Percentiles rank a stretch among this genome's conserved stretches.
Evolutionary conservation across 345 rosid genomes (phyloP).

Genomic region (Pistacia integerrima): DNA sequence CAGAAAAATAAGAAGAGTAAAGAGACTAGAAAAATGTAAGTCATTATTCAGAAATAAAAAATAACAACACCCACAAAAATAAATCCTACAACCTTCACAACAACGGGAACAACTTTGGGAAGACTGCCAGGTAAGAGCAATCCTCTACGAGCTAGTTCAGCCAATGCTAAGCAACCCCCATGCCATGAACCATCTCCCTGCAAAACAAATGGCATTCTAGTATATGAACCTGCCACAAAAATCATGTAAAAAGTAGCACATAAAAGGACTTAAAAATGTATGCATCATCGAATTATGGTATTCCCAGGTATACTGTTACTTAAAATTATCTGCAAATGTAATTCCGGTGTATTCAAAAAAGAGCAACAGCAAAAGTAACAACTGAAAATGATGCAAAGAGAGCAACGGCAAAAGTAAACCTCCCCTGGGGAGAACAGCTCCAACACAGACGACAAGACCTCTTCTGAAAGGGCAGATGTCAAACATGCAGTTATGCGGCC

Average conservation of each 20-base stretch:
- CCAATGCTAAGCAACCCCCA: conserved; percentile 97
- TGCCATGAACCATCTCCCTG: conserved; percentile 99
- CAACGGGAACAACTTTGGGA: conserved; percentile 79
- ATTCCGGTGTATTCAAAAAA: conserved; percentile 8
- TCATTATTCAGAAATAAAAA: conserved; percentile 1
- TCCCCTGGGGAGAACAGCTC: conserved; percentile 92
- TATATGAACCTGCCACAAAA: conserved; percentile 18
- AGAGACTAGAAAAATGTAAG: background rate
- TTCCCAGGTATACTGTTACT: background rate
- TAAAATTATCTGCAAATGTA: conserved; percentile 9
- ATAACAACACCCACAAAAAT: background rate
- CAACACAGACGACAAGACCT: conserved; percentile 80
- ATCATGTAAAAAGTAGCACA: conserved; percentile 8
- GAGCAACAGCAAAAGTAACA: background rate
- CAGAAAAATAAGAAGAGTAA: background rate
- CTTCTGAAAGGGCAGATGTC: conserved; percentile 81
- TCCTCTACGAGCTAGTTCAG: conserved; percentile 95
- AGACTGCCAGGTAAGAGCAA: conserved; percentile 88
- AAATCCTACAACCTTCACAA: conserved; percentile 67
- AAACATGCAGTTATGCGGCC: conserved; percentile 90
- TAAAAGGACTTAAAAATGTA: background rate
- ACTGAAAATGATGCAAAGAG: background rate
- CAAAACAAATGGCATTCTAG: conserved; percentile 31
- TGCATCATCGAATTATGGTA: background rate
- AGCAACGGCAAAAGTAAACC: conserved; percentile 43